A percentile compares a stretch with the other conserved stretches of the same genome.
Conservation (phyloP, 139 green algal genomes). For the Tetraselmis chui region DNA sequence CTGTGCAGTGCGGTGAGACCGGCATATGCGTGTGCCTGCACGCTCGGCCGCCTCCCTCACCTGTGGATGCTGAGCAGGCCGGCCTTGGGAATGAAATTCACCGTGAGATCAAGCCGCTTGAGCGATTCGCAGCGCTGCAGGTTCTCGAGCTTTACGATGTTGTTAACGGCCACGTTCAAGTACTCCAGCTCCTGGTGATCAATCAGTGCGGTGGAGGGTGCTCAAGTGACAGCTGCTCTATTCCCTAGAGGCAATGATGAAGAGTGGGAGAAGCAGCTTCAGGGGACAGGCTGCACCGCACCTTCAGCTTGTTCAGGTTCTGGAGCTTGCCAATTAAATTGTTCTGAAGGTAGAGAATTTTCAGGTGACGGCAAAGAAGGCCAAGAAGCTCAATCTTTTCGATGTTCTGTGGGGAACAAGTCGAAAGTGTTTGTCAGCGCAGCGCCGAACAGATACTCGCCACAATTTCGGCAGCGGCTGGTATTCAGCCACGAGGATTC, state of each 20-base stretch:
- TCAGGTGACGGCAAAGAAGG: conserved; percentile 64
- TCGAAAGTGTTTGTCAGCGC: too few relatives aligned
- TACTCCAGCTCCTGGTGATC: conserved; percentile 85
- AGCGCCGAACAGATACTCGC: too few relatives aligned
- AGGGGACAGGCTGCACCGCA: conserved; percentile 13
- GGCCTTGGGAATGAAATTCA: conserved; percentile 79
- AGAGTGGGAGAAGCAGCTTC: too few relatives aligned
- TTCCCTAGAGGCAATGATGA: too few relatives aligned
- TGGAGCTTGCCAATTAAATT: conserved; percentile 84
- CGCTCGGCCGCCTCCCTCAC: background rate
- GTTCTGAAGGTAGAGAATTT: conserved; percentile 89
- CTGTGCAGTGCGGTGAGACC: too few relatives aligned
- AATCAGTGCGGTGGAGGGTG: too few relatives aligned
- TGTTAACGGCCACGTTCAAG: conserved; percentile 89
- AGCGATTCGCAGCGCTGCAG: conserved; percentile 85
- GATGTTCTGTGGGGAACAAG: conserved; percentile 66
- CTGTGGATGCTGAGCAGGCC: conserved; percentile 26
- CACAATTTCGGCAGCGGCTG: too few relatives aligned
- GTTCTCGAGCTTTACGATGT: conserved; percentile 78
- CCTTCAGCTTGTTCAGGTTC: conserved; percentile 86
- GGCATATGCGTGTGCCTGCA: too few relatives aligned
- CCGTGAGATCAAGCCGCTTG: conserved; percentile 81
- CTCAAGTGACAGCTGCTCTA: too few relatives aligned
- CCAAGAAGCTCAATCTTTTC: conserved; percentile 78
- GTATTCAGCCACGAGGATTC: too few relatives aligned